phyloP scores from a whole-genome alignment of 495 filamentous ascomycete genomes.

The Penicillium roqueforti region DNA sequence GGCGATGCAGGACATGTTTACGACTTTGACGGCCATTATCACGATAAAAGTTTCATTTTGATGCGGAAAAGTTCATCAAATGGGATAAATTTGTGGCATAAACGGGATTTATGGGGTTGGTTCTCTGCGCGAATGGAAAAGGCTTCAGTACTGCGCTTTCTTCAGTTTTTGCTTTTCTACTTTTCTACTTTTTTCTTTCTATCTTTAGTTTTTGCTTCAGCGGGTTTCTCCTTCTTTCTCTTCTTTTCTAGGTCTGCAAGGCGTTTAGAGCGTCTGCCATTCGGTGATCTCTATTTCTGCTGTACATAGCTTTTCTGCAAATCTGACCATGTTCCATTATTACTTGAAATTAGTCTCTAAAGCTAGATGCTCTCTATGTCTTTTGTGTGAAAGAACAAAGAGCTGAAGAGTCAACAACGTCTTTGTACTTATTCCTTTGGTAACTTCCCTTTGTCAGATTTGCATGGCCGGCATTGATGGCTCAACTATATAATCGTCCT shows the following conservation, averaged over 20 bases:
- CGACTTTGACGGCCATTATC: constrained; percentile 14
- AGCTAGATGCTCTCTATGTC: not conserved
- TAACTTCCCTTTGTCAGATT: not conserved
- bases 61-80: constrained; percentile 5
- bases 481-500: not conserved
- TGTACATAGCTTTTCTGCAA: constrained; percentile 29
- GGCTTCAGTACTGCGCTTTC: constrained; percentile 2
- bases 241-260: constrained; percentile 19
- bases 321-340: constrained; percentile 10
- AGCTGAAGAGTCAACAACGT: not conserved
- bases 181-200: not conserved
- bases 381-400: not conserved
- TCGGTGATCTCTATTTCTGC: constrained; percentile 14
- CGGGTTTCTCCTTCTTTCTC: constrained; percentile 15
- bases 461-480: not conserved
- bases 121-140: constrained; percentile 3
- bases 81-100: constrained; percentile 3
- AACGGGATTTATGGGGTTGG: not conserved
- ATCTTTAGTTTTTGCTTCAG: constrained; percentile 9
- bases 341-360: not conserved
- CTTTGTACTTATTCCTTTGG: not conserved
- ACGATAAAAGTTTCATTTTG: constrained; percentile 3
- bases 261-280: constrained; percentile 33
- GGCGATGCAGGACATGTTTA: not conserved
- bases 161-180: not conserved